These are phyloP conservation scores for Suillus cothurnatus DNA, from an alignment of 768 basidiomycete genomes.

Conservation along the genomic window DNA sequence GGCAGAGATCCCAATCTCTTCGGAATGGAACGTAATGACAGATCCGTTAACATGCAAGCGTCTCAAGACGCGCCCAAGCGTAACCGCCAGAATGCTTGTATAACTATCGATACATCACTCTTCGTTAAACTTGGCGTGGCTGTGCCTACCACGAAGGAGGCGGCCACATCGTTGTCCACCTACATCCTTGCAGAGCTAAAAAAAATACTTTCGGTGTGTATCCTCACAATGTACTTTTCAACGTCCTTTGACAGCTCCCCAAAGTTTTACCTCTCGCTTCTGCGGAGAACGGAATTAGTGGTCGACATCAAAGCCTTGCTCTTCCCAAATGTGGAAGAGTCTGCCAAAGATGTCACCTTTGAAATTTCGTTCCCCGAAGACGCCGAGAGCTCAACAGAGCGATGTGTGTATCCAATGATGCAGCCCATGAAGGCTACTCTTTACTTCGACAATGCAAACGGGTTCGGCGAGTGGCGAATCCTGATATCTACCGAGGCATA, in stretches of 20 bases:
- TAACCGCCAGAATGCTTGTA: conserved; percentile 13
- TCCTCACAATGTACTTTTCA: neutral
- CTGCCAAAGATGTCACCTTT: neutral
- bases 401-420: conserved; percentile 44
- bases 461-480: conserved; percentile 67
- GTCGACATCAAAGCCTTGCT: conserved; percentile 1
- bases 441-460: conserved; percentile 57
- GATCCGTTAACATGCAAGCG: conserved; percentile 14
- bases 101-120: conserved; percentile 25
- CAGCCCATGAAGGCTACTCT: conserved; percentile 63
- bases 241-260: neutral
- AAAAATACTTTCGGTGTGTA: conserved; percentile 31
- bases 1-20: conserved; percentile 6
- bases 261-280: conserved; percentile 29
- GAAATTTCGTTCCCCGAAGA: neutral
- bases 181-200: conserved; percentile 29
- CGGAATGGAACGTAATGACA: conserved; percentile 3
- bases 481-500: conserved; percentile 54
- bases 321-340: conserved; percentile 2
- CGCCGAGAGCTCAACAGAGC: neutral
- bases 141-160: conserved; percentile 28
- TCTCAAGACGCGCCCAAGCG: conserved; percentile 32
- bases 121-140: conserved; percentile 32
- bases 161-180: conserved; percentile 15
- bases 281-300: conserved; percentile 20